phyloP scores from a whole-genome alignment of 257 asterid species.

The Rhazya stricta region DNA sequence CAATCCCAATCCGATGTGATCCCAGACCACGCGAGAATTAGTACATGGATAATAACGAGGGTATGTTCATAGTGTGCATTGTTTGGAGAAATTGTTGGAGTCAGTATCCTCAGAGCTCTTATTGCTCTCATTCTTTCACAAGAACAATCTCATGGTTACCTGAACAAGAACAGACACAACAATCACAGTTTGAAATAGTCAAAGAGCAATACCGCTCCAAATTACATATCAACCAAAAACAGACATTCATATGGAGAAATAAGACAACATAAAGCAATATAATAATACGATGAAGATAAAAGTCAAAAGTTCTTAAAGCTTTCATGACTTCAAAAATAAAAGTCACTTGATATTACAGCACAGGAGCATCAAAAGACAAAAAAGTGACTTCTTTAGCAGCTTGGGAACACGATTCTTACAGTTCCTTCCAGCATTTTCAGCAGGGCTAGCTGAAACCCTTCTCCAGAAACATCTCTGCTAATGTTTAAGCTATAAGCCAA shows the following conservation, averaged over 20 bases:
- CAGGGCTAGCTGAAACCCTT: conserved; percentile 94
- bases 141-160: too few relatives aligned
- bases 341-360: background rate
- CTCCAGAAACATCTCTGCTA: conserved; percentile 97
- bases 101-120: too few relatives aligned
- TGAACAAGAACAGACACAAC: too few relatives aligned
- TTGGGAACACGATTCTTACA: conserved; percentile 41
- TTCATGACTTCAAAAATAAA: background rate
- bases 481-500: conserved; percentile 48
- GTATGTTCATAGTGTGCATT: too few relatives aligned
- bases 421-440: conserved; percentile 98
- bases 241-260: background rate
- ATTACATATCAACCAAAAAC: background rate
- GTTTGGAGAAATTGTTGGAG: too few relatives aligned
- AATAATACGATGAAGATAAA: too few relatives aligned
- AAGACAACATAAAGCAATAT: background rate
- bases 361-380: background rate
- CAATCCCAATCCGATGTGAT: too few relatives aligned
- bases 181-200: background rate
- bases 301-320: background rate
- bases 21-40: too few relatives aligned
- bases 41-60: too few relatives aligned
- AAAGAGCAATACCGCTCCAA: background rate
- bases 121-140: too few relatives aligned
- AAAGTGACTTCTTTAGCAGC: background rate